Evolutionary conservation across 2,329 filamentous ascomycete genomes (phyloP), one percentile per base, ranked within the genome.

Genomic region (Colletotrichum kahawae): DNA sequence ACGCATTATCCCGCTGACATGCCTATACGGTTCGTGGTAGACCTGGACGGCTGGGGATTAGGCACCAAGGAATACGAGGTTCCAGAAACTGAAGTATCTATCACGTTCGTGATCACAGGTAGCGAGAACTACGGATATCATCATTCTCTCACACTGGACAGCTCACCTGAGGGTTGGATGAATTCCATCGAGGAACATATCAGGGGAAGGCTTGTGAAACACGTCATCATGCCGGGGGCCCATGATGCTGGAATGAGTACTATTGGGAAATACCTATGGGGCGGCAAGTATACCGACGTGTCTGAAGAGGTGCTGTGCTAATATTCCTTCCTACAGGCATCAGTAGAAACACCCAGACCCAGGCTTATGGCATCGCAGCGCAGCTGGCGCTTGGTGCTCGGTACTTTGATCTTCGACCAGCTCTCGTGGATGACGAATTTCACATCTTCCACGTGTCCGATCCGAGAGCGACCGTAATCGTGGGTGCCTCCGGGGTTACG

Each of bases 201-300:
- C 74, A 79, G 80, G 48, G 80, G 82, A 74, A 83, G 87, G 13
- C 83, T 83, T 2, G 78, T 89, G 0, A 84, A 85, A 67, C 83
- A 88, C 34, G 82, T 89, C 21, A 82, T 85, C 64, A 85, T 90
- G 82, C 87, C 87, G 0, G 88, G 87, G 10, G 84, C 86, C 5
- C 87, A 90, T 74, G 86, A 89, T 72, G 82, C 87, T 0, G 88
- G 87, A n/a, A 89, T 90, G 87, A 84, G 82, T 29, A 81, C 76
- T 1, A 86, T 87, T 75, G 54, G 54, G 1, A 57, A 57, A 9
- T 57, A 57, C 54, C 1, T 10, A 57, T 57, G 54, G 54, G 54
- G 54, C 54, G 54, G 54, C 16, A 18, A 57, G 54, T 27, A 16
- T 16, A 29, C 0, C 13, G 7, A 29, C n/a, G 13, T n/a, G 16